A percentile compares a stretch with the other conserved stretches of the same genome.
Evolutionary conservation across 2,329 filamentous ascomycete genomes (phyloP).

Genomic region (Scytalidium sp.): DNA sequence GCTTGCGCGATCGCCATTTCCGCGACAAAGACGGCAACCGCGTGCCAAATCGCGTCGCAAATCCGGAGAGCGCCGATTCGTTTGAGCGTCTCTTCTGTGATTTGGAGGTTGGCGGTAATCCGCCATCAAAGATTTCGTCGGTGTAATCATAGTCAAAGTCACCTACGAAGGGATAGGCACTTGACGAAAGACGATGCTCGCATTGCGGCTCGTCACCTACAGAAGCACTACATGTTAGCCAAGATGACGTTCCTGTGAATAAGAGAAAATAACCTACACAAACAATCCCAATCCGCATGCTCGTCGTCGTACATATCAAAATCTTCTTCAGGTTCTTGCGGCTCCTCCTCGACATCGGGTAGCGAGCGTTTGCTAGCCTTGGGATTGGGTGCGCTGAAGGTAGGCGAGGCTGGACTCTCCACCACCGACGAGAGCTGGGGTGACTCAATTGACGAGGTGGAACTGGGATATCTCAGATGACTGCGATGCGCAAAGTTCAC

Average conservation of each 20-base stretch:
- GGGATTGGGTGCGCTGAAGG: constrained; percentile 39
- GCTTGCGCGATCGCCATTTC: constrained; percentile 50
- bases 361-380: constrained; percentile 65
- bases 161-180: constrained; percentile 26
- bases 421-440: constrained; percentile 40
- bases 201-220: constrained; percentile 60
- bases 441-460: constrained; percentile 73
- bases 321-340: constrained; percentile 64
- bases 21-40: constrained; percentile 52
- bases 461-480: constrained; percentile 68
- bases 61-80: constrained; percentile 58
- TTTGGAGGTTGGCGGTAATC: constrained; percentile 47
- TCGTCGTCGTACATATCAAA: constrained; percentile 48
- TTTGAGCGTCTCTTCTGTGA: constrained; percentile 56
- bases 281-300: constrained; percentile 60
- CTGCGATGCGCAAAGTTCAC: constrained; percentile 63
- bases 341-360: constrained; percentile 83
- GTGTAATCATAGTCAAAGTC: constrained; percentile 61
- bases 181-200: constrained; percentile 45
- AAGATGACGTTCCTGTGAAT: neutral
- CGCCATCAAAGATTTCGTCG: constrained; percentile 62
- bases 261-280: constrained; percentile 59
- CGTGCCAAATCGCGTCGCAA: constrained; percentile 64
- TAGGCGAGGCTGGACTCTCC: constrained; percentile 58
- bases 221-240: constrained; percentile 9